phyloP scores from a whole-genome alignment of 768 basidiomycete species.

The Suillus tomentosus region DNA sequence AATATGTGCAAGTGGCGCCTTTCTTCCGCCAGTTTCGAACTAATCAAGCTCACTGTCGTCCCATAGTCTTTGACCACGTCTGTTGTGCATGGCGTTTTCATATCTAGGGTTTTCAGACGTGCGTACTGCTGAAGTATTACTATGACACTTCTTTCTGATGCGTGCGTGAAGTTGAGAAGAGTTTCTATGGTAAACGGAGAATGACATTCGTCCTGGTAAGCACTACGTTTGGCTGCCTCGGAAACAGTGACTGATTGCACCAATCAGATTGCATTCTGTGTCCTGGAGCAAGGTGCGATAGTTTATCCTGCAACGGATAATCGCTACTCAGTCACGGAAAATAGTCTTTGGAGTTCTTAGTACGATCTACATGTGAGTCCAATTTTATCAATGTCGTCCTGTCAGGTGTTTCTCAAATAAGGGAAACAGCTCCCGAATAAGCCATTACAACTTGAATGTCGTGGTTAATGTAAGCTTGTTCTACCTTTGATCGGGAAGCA shows the following conservation, averaged over 20 bases:
- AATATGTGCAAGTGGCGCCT: neutral
- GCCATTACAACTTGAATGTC: neutral
- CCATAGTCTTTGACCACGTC: neutral
- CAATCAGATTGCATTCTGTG: neutral
- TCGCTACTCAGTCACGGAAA: neutral
- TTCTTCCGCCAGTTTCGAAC: neutral
- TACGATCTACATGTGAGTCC: neutral
- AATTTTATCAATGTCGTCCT: neutral
- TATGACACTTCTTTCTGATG: neutral
- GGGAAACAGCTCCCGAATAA: neutral
- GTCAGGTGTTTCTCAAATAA: neutral
- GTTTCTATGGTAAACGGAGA: neutral
- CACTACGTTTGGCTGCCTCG: no score
- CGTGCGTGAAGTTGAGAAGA: neutral
- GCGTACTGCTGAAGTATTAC: neutral
- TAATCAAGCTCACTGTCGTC: neutral
- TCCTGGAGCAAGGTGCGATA: constrained; percentile 3
- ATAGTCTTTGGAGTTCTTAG: neutral
- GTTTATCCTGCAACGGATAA: neutral
- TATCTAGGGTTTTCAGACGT: neutral
- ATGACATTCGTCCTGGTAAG: neutral
- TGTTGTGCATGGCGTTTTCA: neutral
- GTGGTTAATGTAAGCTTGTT: neutral
- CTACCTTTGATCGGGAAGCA: neutral
- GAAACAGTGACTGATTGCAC: neutral